A percentile compares a stretch with the other conserved stretches of the same genome.
Conservation (phyloP, 768 basidiomycete species). For the Pholiota molesta region DNA sequence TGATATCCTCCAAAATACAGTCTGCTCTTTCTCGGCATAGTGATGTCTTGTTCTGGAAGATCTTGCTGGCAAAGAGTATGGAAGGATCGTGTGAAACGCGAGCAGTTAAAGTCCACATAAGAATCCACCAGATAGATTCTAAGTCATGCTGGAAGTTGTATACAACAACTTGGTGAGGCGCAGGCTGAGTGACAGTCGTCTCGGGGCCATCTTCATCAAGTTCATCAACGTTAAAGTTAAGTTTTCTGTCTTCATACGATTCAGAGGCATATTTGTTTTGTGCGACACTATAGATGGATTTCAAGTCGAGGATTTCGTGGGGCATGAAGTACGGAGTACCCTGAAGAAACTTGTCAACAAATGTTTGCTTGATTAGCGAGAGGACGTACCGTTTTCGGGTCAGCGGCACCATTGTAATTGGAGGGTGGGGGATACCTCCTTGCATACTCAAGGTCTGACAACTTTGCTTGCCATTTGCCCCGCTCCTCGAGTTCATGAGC, state of each 20-base stretch:
- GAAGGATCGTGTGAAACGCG: not conserved
- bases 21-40: not conserved
- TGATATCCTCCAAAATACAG: not conserved
- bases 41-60: not conserved
- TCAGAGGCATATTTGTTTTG: too few species aligned
- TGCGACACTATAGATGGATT: not conserved
- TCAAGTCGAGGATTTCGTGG: conserved; percentile 4
- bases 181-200: too few species aligned
- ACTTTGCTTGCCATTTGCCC: conserved; percentile 1
- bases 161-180: not conserved
- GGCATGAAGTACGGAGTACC: conserved; percentile 20
- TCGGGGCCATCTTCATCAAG: too few species aligned
- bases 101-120: conserved; percentile 5
- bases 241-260: too few species aligned
- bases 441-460: conserved; percentile 14
- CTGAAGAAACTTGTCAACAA: not conserved
- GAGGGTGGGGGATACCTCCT: not conserved
- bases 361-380: not conserved
- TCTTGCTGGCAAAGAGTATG: not conserved
- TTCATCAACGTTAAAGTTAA: too few species aligned
- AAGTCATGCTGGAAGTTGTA: conserved; percentile 18
- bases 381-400: conserved; percentile 6
- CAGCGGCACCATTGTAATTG: not conserved
- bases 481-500: not conserved
- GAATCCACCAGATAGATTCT: conserved; percentile 19